These are phyloP conservation scores for Thermoascus crustaceus DNA, from an alignment of 2,329 filamentous ascomycete species.

Conservation along the genomic window DNA sequence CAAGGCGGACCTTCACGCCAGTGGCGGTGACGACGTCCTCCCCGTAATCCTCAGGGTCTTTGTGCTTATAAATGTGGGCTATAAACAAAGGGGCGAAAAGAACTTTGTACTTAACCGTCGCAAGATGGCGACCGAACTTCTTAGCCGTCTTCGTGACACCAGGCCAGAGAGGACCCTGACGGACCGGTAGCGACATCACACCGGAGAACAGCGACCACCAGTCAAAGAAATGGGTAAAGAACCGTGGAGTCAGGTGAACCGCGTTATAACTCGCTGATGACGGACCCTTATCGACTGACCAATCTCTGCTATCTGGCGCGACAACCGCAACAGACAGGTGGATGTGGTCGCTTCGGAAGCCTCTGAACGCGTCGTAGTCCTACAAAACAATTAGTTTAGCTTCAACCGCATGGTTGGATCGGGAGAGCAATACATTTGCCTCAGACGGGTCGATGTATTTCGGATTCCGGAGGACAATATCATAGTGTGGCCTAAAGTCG, in stretches of 20 bases:
- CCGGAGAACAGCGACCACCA: constrained; percentile 98
- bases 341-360: constrained; percentile 95
- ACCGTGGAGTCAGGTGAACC: constrained; percentile 84
- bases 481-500: constrained; percentile 84
- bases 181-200: constrained; percentile 86
- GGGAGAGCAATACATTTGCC: constrained; percentile 32
- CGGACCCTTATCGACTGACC: constrained; percentile 66
- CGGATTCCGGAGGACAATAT: constrained; percentile 77
- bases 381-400: constrained; percentile 25
- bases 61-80: constrained; percentile 97
- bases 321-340: constrained; percentile 88
- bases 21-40: constrained; percentile 79
- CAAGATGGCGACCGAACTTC: constrained; percentile 92
- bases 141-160: constrained; percentile 94
- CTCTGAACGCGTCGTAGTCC: constrained; percentile 83
- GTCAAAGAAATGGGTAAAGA: constrained; percentile 96
- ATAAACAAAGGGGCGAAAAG: constrained; percentile 87
- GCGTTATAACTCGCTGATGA: constrained; percentile 91
- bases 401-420: constrained; percentile 2
- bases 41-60: constrained; percentile 79
- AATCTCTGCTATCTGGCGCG: constrained; percentile 79
- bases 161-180: constrained; percentile 85
- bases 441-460: constrained; percentile 55
- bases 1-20: constrained; percentile 89
- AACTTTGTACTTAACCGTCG: constrained; percentile 97